These are phyloP conservation scores for Tetraselmis striata DNA, from an alignment of 139 green algal species.

Conservation along the genomic window DNA sequence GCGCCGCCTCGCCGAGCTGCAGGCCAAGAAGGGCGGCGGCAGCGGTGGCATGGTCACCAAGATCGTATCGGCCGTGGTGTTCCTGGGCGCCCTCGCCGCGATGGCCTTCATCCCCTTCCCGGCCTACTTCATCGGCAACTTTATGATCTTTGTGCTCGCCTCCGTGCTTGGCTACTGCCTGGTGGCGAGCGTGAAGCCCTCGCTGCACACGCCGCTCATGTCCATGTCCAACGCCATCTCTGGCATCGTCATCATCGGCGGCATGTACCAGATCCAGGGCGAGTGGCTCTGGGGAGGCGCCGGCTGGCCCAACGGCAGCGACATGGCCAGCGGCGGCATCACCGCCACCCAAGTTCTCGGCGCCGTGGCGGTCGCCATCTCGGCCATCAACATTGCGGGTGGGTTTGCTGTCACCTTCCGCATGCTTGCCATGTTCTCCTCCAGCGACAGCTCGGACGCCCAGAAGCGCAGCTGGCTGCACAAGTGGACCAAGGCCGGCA, in stretches of 20 bases:
- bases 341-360: background rate
- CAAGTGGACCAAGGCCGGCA: too few relatives aligned
- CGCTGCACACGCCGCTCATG: constrained; percentile 37
- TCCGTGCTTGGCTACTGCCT: constrained; percentile 12
- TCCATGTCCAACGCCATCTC: constrained; percentile 38
- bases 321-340: background rate
- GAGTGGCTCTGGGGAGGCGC: too few relatives aligned
- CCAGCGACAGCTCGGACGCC: too few relatives aligned
- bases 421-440: constrained; percentile 14
- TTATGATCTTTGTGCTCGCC: constrained; percentile 9
- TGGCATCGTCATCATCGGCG: constrained; percentile 20
- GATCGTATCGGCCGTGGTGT: background rate
- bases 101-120: background rate
- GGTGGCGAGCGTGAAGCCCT: constrained; percentile 21
- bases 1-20: too few relatives aligned
- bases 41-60: background rate
- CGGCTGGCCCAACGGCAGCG: background rate
- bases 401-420: constrained; percentile 5
- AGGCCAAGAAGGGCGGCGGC: background rate
- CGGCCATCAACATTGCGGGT: constrained; percentile 2
- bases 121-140: background rate
- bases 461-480: too few relatives aligned
- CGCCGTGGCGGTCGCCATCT: background rate
- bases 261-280: constrained; percentile 5
- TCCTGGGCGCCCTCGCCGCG: background rate